These are phyloP conservation scores for Wallacemonas sp. DNA, from an alignment of 208 protist genomes.

Conservation along the genomic window DNA sequence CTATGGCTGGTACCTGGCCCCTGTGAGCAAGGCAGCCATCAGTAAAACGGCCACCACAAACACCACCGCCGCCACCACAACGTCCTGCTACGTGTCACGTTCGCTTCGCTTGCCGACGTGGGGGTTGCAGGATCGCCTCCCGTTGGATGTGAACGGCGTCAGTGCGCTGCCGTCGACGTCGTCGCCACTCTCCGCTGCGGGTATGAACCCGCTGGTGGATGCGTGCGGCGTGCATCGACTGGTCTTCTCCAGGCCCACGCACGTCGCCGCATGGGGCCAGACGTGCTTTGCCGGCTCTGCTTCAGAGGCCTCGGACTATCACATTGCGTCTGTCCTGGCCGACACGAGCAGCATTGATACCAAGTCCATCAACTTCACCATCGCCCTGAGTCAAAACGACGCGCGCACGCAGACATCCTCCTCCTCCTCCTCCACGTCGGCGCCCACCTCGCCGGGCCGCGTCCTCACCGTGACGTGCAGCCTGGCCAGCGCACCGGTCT, in stretches of 20 bases:
- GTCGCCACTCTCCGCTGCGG: slow-evolving; percentile 15
- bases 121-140: slow-evolving; percentile 14
- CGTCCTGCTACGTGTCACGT: neutral
- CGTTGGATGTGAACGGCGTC: neutral
- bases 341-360: slow-evolving; percentile 34
- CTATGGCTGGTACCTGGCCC: slow-evolving; percentile 3
- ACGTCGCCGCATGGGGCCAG: slow-evolving; percentile 6
- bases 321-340: slow-evolving; percentile 24
- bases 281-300: neutral
- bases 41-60: neutral
- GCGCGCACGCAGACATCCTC: neutral
- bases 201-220: slow-evolving; percentile 17
- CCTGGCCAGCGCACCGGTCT: slow-evolving; percentile 14
- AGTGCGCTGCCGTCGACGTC: slow-evolving; percentile 12
- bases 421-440: neutral
- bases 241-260: slow-evolving; percentile 32
- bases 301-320: neutral
- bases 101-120: slow-evolving; percentile 13
- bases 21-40: too few relatives aligned
- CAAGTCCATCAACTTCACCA: slow-evolving; percentile 15
- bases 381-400: neutral
- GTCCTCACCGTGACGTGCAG: slow-evolving; percentile 26
- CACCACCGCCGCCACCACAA: neutral
- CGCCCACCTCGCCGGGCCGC: too few relatives aligned
- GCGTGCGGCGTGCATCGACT: slow-evolving; percentile 23